phyloP scores from a whole-genome alignment of 2,329 filamentous ascomycete genomes.

The Colletotrichum sp. region DNA sequence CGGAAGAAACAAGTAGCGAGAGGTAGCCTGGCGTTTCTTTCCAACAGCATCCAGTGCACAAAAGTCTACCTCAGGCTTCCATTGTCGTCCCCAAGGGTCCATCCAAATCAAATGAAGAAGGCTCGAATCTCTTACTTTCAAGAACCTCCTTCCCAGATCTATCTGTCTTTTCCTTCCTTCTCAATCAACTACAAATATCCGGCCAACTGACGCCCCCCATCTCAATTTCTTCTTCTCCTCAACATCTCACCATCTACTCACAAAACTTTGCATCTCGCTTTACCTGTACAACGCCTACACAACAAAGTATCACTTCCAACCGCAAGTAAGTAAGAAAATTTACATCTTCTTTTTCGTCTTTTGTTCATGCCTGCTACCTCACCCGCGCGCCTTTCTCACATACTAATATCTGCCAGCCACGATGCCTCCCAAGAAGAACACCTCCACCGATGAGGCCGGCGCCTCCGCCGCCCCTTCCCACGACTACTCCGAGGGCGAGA shows the following conservation, averaged over 20 bases:
- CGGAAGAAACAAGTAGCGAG: neutral
- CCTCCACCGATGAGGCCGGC: neutral
- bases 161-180: rapidly evolving
- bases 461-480: neutral
- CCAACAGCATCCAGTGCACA: rapidly evolving
- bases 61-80: neutral
- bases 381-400: neutral
- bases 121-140: rapidly evolving
- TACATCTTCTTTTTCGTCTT: no score
- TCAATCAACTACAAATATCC: neutral
- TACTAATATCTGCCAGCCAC: neutral
- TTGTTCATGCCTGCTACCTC: no score
- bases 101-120: rapidly evolving
- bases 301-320: neutral
- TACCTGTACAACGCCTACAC: neutral
- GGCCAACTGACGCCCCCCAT: rapidly evolving
- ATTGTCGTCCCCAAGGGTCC: neutral
- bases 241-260: neutral
- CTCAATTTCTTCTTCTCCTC: neutral
- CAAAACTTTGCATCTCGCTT: neutral
- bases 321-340: neutral
- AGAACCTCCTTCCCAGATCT: neutral
- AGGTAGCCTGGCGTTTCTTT: neutral
- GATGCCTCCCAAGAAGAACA: constrained; percentile 11
- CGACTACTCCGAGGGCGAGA: neutral